Evolutionary conservation across 768 basidiomycete genomes (phyloP), one percentile per base, ranked within the genome.

Genomic region (Favolaschia claudopus): DNA sequence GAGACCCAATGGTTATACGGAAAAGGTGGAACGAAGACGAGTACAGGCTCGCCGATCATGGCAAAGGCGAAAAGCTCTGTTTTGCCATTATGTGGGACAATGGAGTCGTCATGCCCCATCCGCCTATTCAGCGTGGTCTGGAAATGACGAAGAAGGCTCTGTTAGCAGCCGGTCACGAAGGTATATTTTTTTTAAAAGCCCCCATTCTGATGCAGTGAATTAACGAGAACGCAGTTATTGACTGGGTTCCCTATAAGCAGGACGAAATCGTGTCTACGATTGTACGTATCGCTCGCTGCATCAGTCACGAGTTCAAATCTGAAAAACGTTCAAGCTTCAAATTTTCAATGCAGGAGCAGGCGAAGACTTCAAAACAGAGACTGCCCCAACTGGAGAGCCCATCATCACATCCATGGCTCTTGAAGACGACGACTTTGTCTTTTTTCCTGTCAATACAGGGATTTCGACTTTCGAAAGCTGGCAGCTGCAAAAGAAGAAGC

Each of bases 11-110:
- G 54, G 80, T 77, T 2, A 69, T 84, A 12, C 79, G 81, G 25
- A 88, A 88, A 65, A 74, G 74, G 2, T 92, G 90, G 90, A 77
- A 76, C 54, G 81, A 88, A 42, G 77, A 82, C 0, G 85, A 77
- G 39, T 92, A 89, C 69, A 67, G 69, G 6, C 77, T 92, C n/a
- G 65, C 63, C 15, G 87, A 90, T 24, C 87, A 87, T 55, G 84
- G 72, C 9, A 85, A 83, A n/a, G 77, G 77, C 64, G 64, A 69
- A 37, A 64, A 72, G 25, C 68, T 86, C 7, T 85, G 87, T 64
- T 84, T 87, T 63, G 85, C 74, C 0, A 79, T 93, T 50, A 75
- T 90, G 72, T 88, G 86, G 85, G 80, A 91, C 62, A 86, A 92
- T 63, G 86, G 83, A 1, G 48, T 79, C n/a, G 71, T 84, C 13